Percentiles rank a stretch among this genome's conserved stretches.
Evolutionary conservation across 306 rosid species (phyloP).

Genomic region (Pyrus communis): DNA sequence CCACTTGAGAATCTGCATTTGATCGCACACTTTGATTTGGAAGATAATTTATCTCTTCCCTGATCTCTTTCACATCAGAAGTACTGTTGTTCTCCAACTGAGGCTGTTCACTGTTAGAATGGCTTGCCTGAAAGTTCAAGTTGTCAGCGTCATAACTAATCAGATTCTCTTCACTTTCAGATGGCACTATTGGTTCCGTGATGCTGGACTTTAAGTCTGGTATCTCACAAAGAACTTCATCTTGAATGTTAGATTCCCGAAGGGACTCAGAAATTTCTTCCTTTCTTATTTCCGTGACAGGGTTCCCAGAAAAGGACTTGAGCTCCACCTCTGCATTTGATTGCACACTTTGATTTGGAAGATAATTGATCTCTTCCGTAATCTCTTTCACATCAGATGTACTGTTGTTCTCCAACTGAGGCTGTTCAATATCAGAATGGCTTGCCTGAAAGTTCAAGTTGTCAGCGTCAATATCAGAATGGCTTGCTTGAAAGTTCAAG

Average conservation of each 20-base stretch:
- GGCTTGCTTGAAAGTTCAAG: slow-evolving; percentile 37
- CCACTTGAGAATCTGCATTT: slow-evolving; percentile 27
- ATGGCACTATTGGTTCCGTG: slow-evolving; percentile 31
- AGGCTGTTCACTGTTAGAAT: slow-evolving; percentile 36
- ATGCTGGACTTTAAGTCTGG: slow-evolving; percentile 30
- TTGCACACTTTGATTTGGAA: slow-evolving; percentile 19
- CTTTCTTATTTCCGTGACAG: slow-evolving; percentile 34
- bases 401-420: slow-evolving; percentile 27
- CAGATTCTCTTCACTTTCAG: slow-evolving; percentile 56
- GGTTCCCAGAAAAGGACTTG: slow-evolving; percentile 31
- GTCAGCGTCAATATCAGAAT: slow-evolving; percentile 33
- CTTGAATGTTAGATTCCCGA: slow-evolving; percentile 26
- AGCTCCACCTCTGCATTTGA: slow-evolving; percentile 32
- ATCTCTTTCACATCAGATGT: slow-evolving; percentile 32
- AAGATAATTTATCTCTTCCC: slow-evolving; percentile 25
- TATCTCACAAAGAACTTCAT: slow-evolving; percentile 32
- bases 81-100: slow-evolving; percentile 25
- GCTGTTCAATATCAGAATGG: slow-evolving; percentile 35
- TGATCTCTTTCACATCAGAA: slow-evolving; percentile 31
- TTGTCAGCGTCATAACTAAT: slow-evolving; percentile 29
- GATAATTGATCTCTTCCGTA: slow-evolving; percentile 24
- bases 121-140: slow-evolving; percentile 37
- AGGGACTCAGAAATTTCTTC: slow-evolving; percentile 22
- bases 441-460: slow-evolving; percentile 39
- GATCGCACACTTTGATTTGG: slow-evolving; percentile 22